Base-by-base conservation (phyloP, 805 yeast genomes). In the Candida ovalis region DNA sequence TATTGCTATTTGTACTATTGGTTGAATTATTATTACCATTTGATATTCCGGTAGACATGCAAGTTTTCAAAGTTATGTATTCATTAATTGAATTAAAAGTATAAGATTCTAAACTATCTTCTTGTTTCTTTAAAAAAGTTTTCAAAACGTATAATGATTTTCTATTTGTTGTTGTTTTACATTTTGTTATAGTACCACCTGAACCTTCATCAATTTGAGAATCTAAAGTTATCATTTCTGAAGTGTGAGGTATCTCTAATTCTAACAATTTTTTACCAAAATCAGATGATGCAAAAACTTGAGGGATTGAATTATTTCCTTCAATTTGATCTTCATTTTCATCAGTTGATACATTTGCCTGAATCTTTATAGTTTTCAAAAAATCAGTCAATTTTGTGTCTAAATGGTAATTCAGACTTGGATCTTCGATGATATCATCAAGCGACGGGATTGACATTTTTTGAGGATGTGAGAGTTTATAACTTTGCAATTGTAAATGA, bases 141-240 rank as follows among this genome's bases (percentile, higher is more conserved):
- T 58, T 58, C 27, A 55, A 37, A 7, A 52, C 61, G 33, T 40
- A 53, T 13, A 47, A 17, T 27, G 30, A 22, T n/a, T 23, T 40
- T 18, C 28, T 17, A 24, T 51, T 48, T 5, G 32, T 5, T 13
- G 32, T 49, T 18, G 40, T 22, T 17, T 54, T 56, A 13, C 56
- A 59, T 46, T 57, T 62, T 22, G 46, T 42, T 7, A 66, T 58
- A 2, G 47, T 40, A 2, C 70, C 70, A 32, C 70, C 67, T 2
- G 68, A 56, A n/a, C 70, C 70, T 42, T 61, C 56, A 39, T 63
- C 64, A 3, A 63, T 50, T 19, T 33, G 32, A 6, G 49, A 47
- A 13, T 59, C 66, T 3, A 48, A 15, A 13, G 7, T 35, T 8
- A 60, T 40, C 6, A 30, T 42, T 9, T 49, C 45, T 13, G 38